Evolutionary conservation across 1,139 yeast species (phyloP), one percentile per base, ranked within the genome.

Genomic region (Diutina ranongensis): DNA sequence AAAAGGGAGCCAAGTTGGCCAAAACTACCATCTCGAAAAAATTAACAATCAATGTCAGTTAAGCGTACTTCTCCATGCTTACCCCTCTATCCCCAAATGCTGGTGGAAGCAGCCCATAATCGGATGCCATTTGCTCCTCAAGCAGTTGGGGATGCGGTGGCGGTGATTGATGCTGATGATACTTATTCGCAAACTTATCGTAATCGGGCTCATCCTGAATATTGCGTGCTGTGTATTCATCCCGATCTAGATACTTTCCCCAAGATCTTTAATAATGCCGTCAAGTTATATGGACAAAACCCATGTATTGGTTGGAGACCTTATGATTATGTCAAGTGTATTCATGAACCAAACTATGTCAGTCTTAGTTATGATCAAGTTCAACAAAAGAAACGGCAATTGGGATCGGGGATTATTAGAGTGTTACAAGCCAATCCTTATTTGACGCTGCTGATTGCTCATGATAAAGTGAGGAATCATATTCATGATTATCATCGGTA

Each of bases 331-430:
- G 49, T 49, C 16, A 52, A 54, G 12, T 53, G 57, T 3, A 52
- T 49, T 13, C 55, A 61, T 34, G 57, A 50, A 8, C 42, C 32
- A 12, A 27, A 49, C 15, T 68, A 45, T 69, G 61, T 2, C 64
- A 45, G 53, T 8, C 83, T 73, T 51, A 59, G 74, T 7, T 81
- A 71, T 55, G 52, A 52, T 10, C 58, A 67, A 40, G 64, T 76
- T 8, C 62, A 64, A 31, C 51, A 57, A 44, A 65, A 80, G 45
- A 70, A 74, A 47, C 60, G 62, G 45, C 61, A 73, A 45, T 64
- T 83, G 41, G 94, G 88, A 3, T 64, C 85, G 2, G 94, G 94
- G 13, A 54, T 84, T 31, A 67, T 78, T 52, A 67, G 76, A 44
- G 59, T 76, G 13, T 71, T 78, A 47, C 58, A 59, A 34, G 65